A percentile compares a stretch with the other conserved stretches of the same genome.
Evolutionary conservation across 306 rosid species (phyloP).

Genomic region (Cucumis hystrix): DNA sequence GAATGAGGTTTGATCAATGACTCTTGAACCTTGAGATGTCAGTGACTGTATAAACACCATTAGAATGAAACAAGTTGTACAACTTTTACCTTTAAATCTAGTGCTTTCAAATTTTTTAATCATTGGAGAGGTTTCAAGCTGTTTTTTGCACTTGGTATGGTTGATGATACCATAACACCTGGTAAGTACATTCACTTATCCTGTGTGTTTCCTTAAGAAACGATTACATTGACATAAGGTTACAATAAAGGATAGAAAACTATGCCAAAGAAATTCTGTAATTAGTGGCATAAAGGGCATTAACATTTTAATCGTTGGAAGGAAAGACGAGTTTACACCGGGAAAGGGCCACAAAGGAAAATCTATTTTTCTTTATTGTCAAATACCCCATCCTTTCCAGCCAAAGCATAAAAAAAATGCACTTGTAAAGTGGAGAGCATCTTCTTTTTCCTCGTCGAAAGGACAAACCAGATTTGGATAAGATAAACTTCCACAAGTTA

Average conservation of each 20-base stretch:
- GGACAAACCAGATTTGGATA: not conserved
- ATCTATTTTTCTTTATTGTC: not conserved
- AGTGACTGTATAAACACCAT: not conserved
- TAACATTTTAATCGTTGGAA: not conserved
- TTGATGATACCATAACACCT: constrained; percentile 1
- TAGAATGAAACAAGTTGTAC: not conserved
- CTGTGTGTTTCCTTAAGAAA: not conserved
- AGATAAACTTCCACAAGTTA: not conserved
- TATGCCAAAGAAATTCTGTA: not conserved
- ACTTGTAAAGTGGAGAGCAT: not conserved
- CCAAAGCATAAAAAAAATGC: not conserved
- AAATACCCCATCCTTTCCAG: not conserved
- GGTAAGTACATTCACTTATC: not conserved
- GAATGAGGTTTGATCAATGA: not conserved
- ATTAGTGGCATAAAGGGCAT: not conserved
- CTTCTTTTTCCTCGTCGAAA: not conserved
- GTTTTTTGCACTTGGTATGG: not conserved
- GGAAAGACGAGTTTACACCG: not conserved
- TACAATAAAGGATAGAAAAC: not conserved
- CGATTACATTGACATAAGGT: not conserved
- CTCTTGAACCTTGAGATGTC: constrained; percentile 1
- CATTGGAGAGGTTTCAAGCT: not conserved
- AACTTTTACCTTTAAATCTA: not conserved
- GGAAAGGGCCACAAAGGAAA: not conserved
- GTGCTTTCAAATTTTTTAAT: not conserved